A percentile compares a stretch with the other conserved stretches of the same genome.
These are phyloP conservation scores for Glycine soja DNA, from an alignment of 306 rosid species.

Conservation along the genomic window DNA sequence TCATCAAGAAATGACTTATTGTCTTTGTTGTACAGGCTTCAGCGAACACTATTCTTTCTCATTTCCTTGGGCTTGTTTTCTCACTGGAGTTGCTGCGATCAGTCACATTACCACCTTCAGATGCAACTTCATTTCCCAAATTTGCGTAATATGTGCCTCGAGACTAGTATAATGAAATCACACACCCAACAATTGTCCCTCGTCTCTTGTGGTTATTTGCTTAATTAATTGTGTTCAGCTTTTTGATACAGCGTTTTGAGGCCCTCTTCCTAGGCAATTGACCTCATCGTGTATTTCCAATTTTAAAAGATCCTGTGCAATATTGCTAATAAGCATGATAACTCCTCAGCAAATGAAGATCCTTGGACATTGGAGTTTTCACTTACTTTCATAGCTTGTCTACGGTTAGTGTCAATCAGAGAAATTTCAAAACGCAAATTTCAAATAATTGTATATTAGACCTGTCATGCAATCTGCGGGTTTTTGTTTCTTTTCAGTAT, in stretches of 20 bases:
- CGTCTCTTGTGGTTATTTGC: conserved; percentile 34
- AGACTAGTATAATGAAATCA: conserved; percentile 23
- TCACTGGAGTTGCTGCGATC: conserved; percentile 91
- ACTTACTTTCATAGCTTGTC: conserved; percentile 10
- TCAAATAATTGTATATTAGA: conserved; percentile 39
- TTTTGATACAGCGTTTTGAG: conserved; percentile 35
- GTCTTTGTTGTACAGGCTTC: conserved; percentile 71
- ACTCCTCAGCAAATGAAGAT: conserved; percentile 35
- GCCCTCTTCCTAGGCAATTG: conserved; percentile 34
- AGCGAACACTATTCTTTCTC: conserved; percentile 94
- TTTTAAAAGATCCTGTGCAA: conserved; percentile 30
- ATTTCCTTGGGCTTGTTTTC: conserved; percentile 89
- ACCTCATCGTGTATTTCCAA: conserved; percentile 10
- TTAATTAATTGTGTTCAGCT: conserved; percentile 19
- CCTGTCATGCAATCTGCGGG: conserved; percentile 11
- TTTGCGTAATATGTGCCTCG: conserved; percentile 55
- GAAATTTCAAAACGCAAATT: conserved; percentile 17
- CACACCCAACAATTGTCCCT: conserved; percentile 19
- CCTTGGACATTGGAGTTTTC: conserved; percentile 25
- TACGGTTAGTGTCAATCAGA: background rate
- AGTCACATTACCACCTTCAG: conserved; percentile 75
- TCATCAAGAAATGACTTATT: conserved; percentile 16
- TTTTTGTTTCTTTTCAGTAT: background rate
- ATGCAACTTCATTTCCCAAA: conserved; percentile 65
- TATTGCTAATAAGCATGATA: conserved; percentile 40